Conservation (phyloP, 345 rosid genomes). For the Bruguiera sexangula region DNA sequence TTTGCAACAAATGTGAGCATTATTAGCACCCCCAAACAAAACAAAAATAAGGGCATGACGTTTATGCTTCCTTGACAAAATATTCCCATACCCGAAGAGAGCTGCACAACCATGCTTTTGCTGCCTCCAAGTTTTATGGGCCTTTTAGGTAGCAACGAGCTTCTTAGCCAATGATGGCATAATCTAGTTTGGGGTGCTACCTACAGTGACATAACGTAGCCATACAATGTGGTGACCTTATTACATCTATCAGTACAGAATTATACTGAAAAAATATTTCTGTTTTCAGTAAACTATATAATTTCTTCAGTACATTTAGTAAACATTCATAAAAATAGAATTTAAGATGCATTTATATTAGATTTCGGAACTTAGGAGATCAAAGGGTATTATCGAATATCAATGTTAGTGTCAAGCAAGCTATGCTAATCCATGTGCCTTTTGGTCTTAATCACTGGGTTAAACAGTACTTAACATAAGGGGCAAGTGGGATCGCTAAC, state of each 20-base stretch:
- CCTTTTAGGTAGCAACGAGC: not conserved
- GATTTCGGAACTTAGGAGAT: too few relatives aligned
- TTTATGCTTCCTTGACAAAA: not conserved
- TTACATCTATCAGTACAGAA: not conserved
- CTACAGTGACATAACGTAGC: too few relatives aligned
- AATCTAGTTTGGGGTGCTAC: slow-evolving; percentile 12
- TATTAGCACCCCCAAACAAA: too few relatives aligned
- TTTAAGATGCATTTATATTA: too few relatives aligned
- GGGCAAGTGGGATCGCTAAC: slow-evolving; percentile 29
- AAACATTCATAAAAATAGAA: too few relatives aligned
- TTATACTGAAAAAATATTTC: not conserved
- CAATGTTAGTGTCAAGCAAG: slow-evolving; percentile 14
- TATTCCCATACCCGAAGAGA: slow-evolving; percentile 10
- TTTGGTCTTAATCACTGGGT: slow-evolving; percentile 14
- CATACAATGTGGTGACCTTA: too few relatives aligned
- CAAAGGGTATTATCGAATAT: not conserved
- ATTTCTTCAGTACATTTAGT: too few relatives aligned
- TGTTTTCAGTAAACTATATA: too few relatives aligned
- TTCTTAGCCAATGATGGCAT: slow-evolving; percentile 20
- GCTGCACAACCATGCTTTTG: not conserved
- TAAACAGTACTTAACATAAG: slow-evolving; percentile 22
- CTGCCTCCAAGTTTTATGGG: not conserved
- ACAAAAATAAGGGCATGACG: not conserved
- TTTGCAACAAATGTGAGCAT: too few relatives aligned
- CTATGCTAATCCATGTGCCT: slow-evolving; percentile 9